A percentile compares a stretch with the other conserved stretches of the same genome.
Evolutionary conservation across 2,329 filamentous ascomycete species (phyloP).

Genomic region (Pseudogymnoascus sp.): DNA sequence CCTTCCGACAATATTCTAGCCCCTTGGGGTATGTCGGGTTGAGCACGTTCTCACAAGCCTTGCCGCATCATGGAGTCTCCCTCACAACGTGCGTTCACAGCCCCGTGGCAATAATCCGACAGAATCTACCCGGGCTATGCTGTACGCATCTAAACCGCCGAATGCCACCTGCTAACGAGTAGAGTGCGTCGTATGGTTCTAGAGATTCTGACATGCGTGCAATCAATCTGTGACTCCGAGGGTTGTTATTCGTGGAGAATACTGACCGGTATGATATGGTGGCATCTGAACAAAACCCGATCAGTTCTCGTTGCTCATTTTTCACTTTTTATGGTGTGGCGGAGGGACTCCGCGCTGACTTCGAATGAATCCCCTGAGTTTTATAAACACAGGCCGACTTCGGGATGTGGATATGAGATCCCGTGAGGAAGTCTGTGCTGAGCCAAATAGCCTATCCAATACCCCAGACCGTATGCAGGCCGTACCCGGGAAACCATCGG

Average conservation of each 20-base stretch:
- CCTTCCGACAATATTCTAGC: background rate
- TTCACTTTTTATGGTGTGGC: background rate
- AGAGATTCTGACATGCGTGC: background rate
- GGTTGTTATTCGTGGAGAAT: conserved; percentile 1
- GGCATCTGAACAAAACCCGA: background rate
- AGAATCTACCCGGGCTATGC: background rate
- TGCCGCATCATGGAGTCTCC: background rate
- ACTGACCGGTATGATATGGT: background rate
- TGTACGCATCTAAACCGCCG: background rate
- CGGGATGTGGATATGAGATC: background rate
- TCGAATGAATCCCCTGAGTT: background rate
- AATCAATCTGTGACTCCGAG: background rate
- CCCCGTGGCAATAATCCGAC: background rate
- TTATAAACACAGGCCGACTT: background rate
- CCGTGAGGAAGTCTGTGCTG: background rate
- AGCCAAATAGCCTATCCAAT: background rate
- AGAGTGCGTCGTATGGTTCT: background rate
- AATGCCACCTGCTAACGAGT: background rate
- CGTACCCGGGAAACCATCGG: background rate
- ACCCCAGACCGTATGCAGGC: background rate
- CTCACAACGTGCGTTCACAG: background rate
- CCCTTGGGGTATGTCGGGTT: background rate
- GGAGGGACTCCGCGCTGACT: background rate
- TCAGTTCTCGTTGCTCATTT: background rate
- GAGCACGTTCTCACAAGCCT: background rate